A percentile compares a stretch with the other conserved stretches of the same genome.
These are phyloP conservation scores for Tieghemostelium lacteum DNA, from an alignment of 78 protist species.

Conservation along the genomic window DNA sequence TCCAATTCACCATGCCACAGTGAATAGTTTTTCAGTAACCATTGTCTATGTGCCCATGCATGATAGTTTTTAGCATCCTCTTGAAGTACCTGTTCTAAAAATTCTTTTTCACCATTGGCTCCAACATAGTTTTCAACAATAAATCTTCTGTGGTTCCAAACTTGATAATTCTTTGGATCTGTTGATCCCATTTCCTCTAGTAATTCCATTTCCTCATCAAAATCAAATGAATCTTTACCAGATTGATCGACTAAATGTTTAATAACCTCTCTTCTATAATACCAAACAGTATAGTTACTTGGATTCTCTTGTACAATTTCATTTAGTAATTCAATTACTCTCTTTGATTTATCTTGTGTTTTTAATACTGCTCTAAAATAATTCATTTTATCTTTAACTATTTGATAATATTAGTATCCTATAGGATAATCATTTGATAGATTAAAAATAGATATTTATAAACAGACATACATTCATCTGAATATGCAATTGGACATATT, in stretches of 20 bases:
- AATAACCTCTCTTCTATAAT: constrained; percentile 75
- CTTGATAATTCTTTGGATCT: constrained; percentile 94
- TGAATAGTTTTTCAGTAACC: constrained; percentile 26
- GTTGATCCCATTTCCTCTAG: constrained; percentile 44
- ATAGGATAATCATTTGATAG: neutral
- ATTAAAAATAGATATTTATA: neutral
- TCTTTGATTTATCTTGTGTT: constrained; percentile 71
- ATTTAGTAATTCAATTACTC: constrained; percentile 85
- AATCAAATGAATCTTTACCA: constrained; percentile 75
- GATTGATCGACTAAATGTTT: constrained; percentile 47
- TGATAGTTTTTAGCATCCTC: constrained; percentile 97
- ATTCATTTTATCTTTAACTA: constrained; percentile 89
- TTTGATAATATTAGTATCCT: neutral
- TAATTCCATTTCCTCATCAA: constrained; percentile 45
- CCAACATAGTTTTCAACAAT: constrained; percentile 68
- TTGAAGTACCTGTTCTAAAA: constrained; percentile 51
- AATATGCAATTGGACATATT: constrained; percentile 87
- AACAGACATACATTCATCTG: constrained; percentile 68
- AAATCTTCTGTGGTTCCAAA: constrained; percentile 95
- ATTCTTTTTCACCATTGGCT: constrained; percentile 68
- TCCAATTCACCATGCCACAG: constrained; percentile 84
- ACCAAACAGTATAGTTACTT: constrained; percentile 95
- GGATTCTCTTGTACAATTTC: constrained; percentile 89
- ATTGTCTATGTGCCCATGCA: constrained; percentile 94
- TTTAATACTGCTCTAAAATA: constrained; percentile 91